Evolutionary conservation across 192 early-diverging fungal genomes (phyloP).

Genomic region (Umbelopsis isabellina): DNA sequence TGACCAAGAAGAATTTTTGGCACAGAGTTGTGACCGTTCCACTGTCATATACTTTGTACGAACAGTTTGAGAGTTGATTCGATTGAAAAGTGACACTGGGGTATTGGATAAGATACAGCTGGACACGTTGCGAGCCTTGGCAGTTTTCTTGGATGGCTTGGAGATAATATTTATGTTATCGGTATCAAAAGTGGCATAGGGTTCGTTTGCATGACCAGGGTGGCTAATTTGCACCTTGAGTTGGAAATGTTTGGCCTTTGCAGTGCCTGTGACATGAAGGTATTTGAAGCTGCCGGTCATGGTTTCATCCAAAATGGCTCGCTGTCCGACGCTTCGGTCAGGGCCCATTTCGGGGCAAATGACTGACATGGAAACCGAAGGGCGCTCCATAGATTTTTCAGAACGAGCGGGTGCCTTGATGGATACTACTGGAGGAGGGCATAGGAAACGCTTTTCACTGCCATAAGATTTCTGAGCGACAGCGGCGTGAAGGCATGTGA

Average conservation of each 20-base stretch:
- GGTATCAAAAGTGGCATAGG: slow-evolving; percentile 70
- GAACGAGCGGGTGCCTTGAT: slow-evolving; percentile 48
- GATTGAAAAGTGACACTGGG: slow-evolving; percentile 84
- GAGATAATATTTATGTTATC: slow-evolving; percentile 84
- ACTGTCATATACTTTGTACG: slow-evolving; percentile 84
- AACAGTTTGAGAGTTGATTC: slow-evolving; percentile 90
- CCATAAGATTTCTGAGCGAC: slow-evolving; percentile 97
- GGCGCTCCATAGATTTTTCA: slow-evolving; percentile 31
- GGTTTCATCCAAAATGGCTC: slow-evolving; percentile 54
- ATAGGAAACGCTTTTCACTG: slow-evolving; percentile 84
- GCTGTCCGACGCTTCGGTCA: slow-evolving; percentile 50
- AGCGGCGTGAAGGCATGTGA: slow-evolving; percentile 78
- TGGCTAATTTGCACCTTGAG: slow-evolving; percentile 66
- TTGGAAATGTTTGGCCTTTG: slow-evolving; percentile 78
- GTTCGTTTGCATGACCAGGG: slow-evolving; percentile 33
- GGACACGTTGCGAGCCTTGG: slow-evolving; percentile 78
- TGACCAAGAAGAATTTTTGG: slow-evolving; percentile 65
- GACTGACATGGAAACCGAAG: slow-evolving; percentile 36
- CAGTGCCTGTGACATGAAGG: slow-evolving; percentile 77
- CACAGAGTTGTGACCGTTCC: slow-evolving; percentile 59
- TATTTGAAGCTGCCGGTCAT: slow-evolving; percentile 72
- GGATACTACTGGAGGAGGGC: slow-evolving; percentile 75
- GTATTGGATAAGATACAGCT: slow-evolving; percentile 78
- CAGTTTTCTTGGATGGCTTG: slow-evolving; percentile 92
- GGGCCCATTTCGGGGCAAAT: slow-evolving; percentile 44